Conservation (phyloP, 371 early-diverging fungal species). For the Mortierella sp. region DNA sequence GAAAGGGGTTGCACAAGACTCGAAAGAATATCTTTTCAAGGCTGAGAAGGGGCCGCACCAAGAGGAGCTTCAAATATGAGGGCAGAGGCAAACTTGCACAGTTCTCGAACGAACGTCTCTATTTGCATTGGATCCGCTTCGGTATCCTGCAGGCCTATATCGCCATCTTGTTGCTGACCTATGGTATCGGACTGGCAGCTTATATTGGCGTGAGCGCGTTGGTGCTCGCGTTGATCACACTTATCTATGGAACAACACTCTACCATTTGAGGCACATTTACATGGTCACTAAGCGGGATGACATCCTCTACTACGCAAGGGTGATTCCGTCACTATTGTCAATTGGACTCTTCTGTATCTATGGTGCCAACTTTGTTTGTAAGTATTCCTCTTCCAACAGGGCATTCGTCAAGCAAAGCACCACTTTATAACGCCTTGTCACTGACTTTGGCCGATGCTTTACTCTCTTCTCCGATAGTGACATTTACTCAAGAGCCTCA, state of each 20-base stretch:
- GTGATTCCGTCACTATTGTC: slow-evolving; percentile 20
- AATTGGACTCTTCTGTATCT: slow-evolving; percentile 17
- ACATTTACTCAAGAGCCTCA: too few species aligned
- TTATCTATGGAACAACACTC: slow-evolving; percentile 33
- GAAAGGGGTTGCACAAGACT: slow-evolving; percentile 20
- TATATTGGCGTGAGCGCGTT: slow-evolving; percentile 29
- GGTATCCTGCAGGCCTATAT: slow-evolving; percentile 36
- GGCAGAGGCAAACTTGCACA: slow-evolving; percentile 32
- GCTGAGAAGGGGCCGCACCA: slow-evolving; percentile 11
- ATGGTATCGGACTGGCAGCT: slow-evolving; percentile 12
- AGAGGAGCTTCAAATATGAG: slow-evolving; percentile 8
- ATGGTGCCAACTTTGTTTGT: slow-evolving; percentile 28
- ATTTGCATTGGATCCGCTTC: slow-evolving; percentile 44
- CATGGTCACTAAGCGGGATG: slow-evolving; percentile 43
- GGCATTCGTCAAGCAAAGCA: too few species aligned
- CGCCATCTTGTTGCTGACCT: slow-evolving; percentile 31
- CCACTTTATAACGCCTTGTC: too few species aligned
- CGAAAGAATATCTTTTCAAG: slow-evolving; percentile 26
- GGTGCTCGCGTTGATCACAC: slow-evolving; percentile 25
- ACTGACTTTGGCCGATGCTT: too few species aligned
- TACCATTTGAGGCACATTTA: slow-evolving; percentile 35
- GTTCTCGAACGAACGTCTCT: slow-evolving; percentile 52
- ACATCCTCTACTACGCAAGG: slow-evolving; percentile 21
- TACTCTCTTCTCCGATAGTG: too few species aligned
- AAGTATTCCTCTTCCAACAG: slow-evolving; percentile 16